Base-by-base conservation (phyloP, 768 basidiomycete species). In the Pisolithus orientalis region DNA sequence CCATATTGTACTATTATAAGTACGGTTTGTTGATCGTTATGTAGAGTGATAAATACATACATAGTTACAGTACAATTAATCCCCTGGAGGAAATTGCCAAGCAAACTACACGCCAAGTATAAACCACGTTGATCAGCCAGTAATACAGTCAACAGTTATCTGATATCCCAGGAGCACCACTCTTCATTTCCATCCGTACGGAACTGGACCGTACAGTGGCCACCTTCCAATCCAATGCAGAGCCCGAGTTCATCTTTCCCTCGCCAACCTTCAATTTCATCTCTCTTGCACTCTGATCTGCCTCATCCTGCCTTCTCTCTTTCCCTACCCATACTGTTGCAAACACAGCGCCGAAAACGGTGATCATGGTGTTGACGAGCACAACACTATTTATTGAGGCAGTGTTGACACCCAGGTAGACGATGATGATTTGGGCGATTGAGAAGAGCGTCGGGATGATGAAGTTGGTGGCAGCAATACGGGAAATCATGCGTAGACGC, bases 401-500 rank as follows among this genome's bases (percentile, higher is more conserved):
- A 0, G 58, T 39, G 47, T 62, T 51, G 38, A 67, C 57, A 47
- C 39, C 52, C 43, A 57, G 58, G 42, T 67, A 70, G 14, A 70
- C 62, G 52, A 68, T 58, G 21, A 65, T 44, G 42, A 65, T 57
- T 48, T 66, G 68, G 1, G 49, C 61, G 39, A 71, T 54, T 25
- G 64, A 69, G 52, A 69, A 65, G 17, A 68, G 45, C 1, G 65
- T 55, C 0, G 68, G 69, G 31, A 70, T 50, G n/a, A 64, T 34
- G 47, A 69, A 70, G 49, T 70, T 69, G 5, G 67, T 63, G 40
- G 65, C 59, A 16, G 68, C 65, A 21, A 69, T 67, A 21, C 54
- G 63, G 25, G 61, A 68, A 21, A 69, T 59, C 37, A 47, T 60
- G 25, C 56, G 59, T 44, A 67, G 44, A 25, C 65, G 64, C 14